Base-by-base conservation (phyloP, 2,329 filamentous ascomycete species). In the Talaromyces pinophilus region DNA sequence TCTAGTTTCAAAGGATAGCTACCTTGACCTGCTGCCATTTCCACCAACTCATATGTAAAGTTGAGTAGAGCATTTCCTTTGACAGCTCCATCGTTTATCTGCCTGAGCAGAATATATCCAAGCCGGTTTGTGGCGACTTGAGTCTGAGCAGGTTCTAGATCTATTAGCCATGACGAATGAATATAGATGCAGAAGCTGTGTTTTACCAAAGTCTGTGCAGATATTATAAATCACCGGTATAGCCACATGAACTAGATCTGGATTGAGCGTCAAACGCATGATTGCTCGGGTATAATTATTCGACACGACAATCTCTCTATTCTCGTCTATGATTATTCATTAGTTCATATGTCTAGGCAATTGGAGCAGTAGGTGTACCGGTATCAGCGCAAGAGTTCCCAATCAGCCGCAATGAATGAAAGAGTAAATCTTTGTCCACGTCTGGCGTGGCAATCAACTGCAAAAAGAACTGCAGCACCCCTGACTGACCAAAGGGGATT, bases 341-440 rank as follows among this genome's bases (percentile, higher is more conserved):
- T 66, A 74, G 67, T 22, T 44, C 19, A 55, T 10, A 13, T 48
- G 17, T 11, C 1, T 3, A 22, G 30, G 11, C 25, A 48, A 42
- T 6, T 30, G 30, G 15, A 19, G 57, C 1, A 46, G 28, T 44
- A 38, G 69, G 13, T 71, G 69, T 70, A 80, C 78, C 74, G 48
- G 76, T 81, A 68, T 82, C 80, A 42, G 81, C 81, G 72, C 81
- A 82, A 42, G 77, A 79, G 66, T 82, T 82, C 5, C 80, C 80
- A 65, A 81, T 72, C 17, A 82, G 65, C 17, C 80, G 76, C 59
- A 82, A 69, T 44, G 79, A 75, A 68, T 81, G 79, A 17, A 79
- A 72, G 60, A 82, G 63, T 10, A 80, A 63, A 61, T 69, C 69
- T 42, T 74, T 67, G 38, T 77, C 73, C 33, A 74, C 67, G 7